These are phyloP conservation scores for Ochromonas danica DNA, from an alignment of 108 stramenopile genomes.

Conservation along the genomic window DNA sequence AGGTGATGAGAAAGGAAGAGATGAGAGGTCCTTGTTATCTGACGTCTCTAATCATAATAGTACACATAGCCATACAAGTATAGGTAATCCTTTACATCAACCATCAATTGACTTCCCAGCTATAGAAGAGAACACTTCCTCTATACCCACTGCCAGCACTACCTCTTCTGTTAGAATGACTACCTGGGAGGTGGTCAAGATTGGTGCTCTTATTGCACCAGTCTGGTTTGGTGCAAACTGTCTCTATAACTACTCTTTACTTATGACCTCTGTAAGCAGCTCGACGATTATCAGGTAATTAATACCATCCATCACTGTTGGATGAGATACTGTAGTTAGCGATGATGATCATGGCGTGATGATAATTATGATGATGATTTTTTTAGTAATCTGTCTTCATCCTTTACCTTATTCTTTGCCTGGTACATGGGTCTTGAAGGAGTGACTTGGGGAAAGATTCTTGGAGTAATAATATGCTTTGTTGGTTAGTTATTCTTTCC, in stretches of 20 bases:
- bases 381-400: slow-evolving; percentile 68
- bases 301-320: background rate
- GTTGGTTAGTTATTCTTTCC: no score
- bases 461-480: slow-evolving; percentile 46
- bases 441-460: slow-evolving; percentile 35
- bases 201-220: slow-evolving; percentile 68
- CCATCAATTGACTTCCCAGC: background rate
- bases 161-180: no score
- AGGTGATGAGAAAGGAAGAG: no score
- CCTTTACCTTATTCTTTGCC: slow-evolving; percentile 83
- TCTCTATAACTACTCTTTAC: slow-evolving; percentile 74
- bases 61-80: background rate
- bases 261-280: slow-evolving; percentile 78
- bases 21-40: background rate
- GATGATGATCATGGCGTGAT: background rate
- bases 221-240: slow-evolving; percentile 88
- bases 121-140: no score
- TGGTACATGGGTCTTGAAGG: slow-evolving; percentile 5
- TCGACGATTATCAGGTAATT: slow-evolving; percentile 72
- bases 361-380: background rate
- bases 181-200: no score
- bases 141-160: no score
- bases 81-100: background rate
- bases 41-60: background rate
- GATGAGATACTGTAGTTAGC: no score